Conservation (phyloP, 495 filamentous ascomycete species). For the Elaphomyces granulatus region DNA sequence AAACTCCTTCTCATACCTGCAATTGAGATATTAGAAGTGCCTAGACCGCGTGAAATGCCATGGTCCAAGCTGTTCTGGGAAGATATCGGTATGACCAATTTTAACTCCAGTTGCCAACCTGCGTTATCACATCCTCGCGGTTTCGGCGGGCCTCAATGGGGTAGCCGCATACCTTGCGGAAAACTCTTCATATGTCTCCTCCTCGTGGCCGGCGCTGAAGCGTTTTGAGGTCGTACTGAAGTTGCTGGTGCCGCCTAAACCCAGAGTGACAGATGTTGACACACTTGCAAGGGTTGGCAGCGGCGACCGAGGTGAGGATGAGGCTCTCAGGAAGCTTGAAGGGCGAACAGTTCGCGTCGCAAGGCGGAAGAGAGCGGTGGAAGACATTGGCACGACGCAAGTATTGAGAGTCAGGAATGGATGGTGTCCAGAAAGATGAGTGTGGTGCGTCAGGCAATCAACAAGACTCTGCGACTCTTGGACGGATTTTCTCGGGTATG, state of each 20-base stretch:
- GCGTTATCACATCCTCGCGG: not conserved
- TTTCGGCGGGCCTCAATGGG: slow-evolving; percentile 14
- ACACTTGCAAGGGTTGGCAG: slow-evolving; percentile 34
- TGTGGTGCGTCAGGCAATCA: no score
- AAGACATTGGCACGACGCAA: slow-evolving; percentile 38
- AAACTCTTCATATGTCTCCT: slow-evolving; percentile 97
- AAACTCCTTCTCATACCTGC: slow-evolving; percentile 98
- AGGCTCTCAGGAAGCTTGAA: slow-evolving; percentile 38
- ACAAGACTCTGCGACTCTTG: no score
- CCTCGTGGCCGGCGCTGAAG: slow-evolving; percentile 50
- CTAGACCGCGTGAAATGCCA: no score
- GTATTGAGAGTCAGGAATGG: no score
- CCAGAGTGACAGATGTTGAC: slow-evolving; percentile 29
- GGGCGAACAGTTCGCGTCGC: slow-evolving; percentile 53
- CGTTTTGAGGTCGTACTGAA: slow-evolving; percentile 56
- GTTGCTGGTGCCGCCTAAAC: slow-evolving; percentile 38
- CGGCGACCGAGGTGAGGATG: slow-evolving; percentile 40
- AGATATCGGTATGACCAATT: no score
- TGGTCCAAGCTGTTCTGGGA: no score
- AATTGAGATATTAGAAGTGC: slow-evolving; percentile 12
- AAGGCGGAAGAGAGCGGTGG: slow-evolving; percentile 52
- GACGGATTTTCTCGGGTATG: no score
- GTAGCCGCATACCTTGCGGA: slow-evolving; percentile 71
- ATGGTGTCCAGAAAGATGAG: no score
- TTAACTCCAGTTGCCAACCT: not conserved